Conservation (phyloP, 2,329 filamentous ascomycete species). For the Alternaria angustiovoidea region DNA sequence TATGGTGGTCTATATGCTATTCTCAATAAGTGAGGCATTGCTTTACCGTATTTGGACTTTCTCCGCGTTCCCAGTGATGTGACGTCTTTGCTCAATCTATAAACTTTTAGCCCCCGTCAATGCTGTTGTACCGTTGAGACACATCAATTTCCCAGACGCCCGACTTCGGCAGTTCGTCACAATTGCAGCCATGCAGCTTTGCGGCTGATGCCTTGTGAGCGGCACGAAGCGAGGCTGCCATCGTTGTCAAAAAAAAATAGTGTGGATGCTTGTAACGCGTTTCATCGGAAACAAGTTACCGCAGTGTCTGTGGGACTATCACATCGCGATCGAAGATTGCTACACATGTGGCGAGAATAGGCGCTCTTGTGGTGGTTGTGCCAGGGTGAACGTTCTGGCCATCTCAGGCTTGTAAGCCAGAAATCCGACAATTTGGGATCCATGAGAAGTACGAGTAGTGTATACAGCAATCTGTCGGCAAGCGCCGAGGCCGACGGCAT, state of each 20-base stretch:
- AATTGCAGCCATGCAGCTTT: slow-evolving; percentile 12
- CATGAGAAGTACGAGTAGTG: not conserved
- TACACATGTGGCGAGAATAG: not conserved
- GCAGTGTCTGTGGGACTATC: not conserved
- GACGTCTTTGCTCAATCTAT: not conserved
- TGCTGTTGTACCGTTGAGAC: not conserved
- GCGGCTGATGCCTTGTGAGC: slow-evolving; percentile 2
- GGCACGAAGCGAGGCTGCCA: slow-evolving; percentile 1
- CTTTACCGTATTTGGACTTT: not conserved
- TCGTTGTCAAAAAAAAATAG: not conserved
- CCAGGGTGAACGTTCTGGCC: not conserved
- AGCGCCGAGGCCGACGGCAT: not conserved
- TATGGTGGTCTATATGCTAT: not conserved
- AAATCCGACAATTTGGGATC: not conserved
- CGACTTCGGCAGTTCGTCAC: slow-evolving; percentile 4
- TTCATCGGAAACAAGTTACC: slow-evolving; percentile 12
- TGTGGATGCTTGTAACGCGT: slow-evolving; percentile 4
- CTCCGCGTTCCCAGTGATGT: not conserved
- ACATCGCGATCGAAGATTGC: slow-evolving; percentile 1
- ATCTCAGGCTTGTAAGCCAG: not conserved
- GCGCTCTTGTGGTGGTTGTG: not conserved
- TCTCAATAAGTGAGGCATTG: not conserved
- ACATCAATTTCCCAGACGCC: not conserved
- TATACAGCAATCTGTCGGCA: not conserved
- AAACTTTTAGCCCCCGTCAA: slow-evolving; percentile 6